Evolutionary conservation across 179 eudicot species (phyloP).

Genomic region (Beta corolliflora): DNA sequence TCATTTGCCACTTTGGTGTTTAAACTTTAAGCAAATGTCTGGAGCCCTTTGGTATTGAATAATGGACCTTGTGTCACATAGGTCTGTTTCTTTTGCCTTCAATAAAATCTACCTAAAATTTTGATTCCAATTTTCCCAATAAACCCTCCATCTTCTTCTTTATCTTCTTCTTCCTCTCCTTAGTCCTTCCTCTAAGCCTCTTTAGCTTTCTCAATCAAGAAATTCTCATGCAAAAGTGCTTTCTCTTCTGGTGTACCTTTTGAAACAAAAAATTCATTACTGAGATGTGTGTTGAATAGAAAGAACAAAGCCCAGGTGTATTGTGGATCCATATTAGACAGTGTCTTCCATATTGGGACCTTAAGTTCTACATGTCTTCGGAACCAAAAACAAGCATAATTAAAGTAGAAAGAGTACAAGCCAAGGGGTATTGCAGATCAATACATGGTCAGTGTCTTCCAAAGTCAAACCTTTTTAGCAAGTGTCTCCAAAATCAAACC

Average conservation of each 20-base stretch:
- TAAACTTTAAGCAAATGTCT: too few species aligned
- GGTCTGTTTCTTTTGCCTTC: background rate
- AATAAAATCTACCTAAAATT: background rate
- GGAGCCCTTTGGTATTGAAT: background rate
- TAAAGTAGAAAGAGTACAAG: background rate
- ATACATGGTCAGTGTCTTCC: background rate
- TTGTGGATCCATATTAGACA: background rate
- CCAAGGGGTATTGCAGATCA: background rate
- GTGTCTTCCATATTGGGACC: background rate
- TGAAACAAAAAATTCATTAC: background rate
- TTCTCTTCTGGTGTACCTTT: slow-evolving; percentile 16
- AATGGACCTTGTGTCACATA: background rate
- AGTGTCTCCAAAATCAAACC: background rate
- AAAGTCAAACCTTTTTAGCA: background rate
- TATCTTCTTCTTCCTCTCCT: slow-evolving; percentile 4
- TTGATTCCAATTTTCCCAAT: too few species aligned
- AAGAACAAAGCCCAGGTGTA: background rate
- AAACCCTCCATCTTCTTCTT: slow-evolving; percentile 8
- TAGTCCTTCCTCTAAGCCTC: slow-evolving; percentile 9
- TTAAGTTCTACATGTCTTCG: background rate
- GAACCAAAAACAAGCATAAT: background rate
- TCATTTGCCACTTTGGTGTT: background rate
- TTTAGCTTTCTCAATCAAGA: slow-evolving; percentile 4
- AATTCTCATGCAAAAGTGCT: slow-evolving; percentile 10
- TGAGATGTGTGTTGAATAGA: background rate